Conservation (phyloP, 768 basidiomycete genomes). For the Suillus paluster region DNA sequence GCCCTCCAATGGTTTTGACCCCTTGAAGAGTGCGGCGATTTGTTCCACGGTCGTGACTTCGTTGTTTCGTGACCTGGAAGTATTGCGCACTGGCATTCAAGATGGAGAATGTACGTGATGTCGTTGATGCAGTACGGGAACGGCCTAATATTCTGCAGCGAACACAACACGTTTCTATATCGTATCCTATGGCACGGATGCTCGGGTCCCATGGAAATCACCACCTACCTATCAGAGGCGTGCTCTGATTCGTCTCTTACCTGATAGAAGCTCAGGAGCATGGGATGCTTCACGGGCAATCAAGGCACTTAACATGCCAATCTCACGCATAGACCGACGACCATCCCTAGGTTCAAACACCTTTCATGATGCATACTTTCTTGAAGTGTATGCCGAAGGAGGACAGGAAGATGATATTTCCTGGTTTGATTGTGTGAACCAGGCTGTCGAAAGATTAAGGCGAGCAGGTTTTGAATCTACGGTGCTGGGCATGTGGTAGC, state of each 20-base stretch:
- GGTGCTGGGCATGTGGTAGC: constrained; percentile 57
- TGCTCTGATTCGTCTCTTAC: constrained; percentile 45
- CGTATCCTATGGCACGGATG: constrained; percentile 44
- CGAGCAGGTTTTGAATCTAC: constrained; percentile 39
- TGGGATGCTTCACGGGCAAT: constrained; percentile 30
- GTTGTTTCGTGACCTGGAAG: constrained; percentile 63
- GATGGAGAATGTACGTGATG: constrained; percentile 39
- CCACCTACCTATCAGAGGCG: constrained; percentile 25
- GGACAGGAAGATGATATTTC: constrained; percentile 8
- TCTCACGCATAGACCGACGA: constrained; percentile 66
- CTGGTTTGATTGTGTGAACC: constrained; percentile 42
- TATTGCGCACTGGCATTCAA: constrained; percentile 68
- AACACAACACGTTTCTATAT: constrained; percentile 77
- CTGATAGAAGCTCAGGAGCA: constrained; percentile 3
- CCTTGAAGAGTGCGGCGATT: constrained; percentile 67
- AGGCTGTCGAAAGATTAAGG: constrained; percentile 39
- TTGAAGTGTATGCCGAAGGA: constrained; percentile 50
- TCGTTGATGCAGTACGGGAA: constrained; percentile 2
- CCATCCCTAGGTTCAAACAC: constrained; percentile 51
- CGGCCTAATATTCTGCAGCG: constrained; percentile 38
- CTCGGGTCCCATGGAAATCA: constrained; percentile 31
- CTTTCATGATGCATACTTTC: constrained; percentile 66
- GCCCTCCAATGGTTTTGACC: constrained; percentile 42
- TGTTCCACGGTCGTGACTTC: constrained; percentile 68
- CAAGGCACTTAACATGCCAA: constrained; percentile 44